Base-by-base conservation (phyloP, 140 eudicot genomes). In the Cichorium intybus region DNA sequence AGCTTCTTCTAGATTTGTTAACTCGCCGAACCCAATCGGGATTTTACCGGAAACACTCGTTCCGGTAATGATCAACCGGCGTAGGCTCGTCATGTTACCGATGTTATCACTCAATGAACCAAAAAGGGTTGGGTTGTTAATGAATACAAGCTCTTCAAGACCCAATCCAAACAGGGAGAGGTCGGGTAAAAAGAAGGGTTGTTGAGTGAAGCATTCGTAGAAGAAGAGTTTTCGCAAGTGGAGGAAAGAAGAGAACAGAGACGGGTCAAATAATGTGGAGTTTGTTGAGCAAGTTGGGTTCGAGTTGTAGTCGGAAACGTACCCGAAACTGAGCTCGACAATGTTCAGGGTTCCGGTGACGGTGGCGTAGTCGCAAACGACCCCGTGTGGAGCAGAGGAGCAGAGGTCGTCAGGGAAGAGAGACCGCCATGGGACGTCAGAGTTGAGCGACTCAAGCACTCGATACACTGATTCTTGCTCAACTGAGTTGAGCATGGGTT, bases 371-470 rank as follows among this genome's bases (percentile, higher is more conserved):
- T 80, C 89, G 75, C 95, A 85, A 31, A 77, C 82, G 43, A 86
- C 79, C 54, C 95, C 95, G 72, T 86, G 89, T 12, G 95, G 95
- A 24, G 84, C 75, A 53, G 95, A 79, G 60, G 41, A 34, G 69
- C 95, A 85, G 68, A 86, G 79, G 49, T 86, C 95, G 59, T 86
- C 95, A 2, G 95, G 82, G 75, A 73, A 86, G 9, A 86, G 79
- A 3, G 84, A 6, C 4, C 89, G 87, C 95, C 95, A 86, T 2
- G 82, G 77, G 66, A 66, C 24, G 11, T 58, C 76, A 0, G 89
- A 56, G 89, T 82, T 82, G 63, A 86, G 34, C 20, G 87, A 79
- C 9, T 80, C 85, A 14, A 86, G 95, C 12, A 81, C 70, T 18
- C 24, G 54, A 82, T 86, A 86, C 18, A 82, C 79, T 27, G 87